Percentiles rank a stretch among this genome's conserved stretches.
phyloP scores from a whole-genome alignment of 805 yeast species.

The Blastobotrys americana region DNA sequence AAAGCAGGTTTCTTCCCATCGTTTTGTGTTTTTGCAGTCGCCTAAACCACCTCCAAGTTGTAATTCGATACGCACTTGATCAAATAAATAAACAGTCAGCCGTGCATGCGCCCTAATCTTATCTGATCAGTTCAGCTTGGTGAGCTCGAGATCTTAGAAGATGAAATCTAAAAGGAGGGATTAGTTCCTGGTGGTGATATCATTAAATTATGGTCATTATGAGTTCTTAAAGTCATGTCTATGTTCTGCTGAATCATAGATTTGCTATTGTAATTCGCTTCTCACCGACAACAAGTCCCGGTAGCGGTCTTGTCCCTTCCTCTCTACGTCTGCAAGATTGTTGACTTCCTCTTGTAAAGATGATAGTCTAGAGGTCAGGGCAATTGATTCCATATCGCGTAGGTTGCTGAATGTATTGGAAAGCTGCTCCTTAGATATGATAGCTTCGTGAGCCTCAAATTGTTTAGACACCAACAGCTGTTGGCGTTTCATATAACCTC shows the following conservation, averaged over 20 bases:
- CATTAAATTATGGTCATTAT: no score
- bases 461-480: slow-evolving; percentile 17
- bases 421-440: slow-evolving; percentile 10
- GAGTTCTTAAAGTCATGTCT: no score
- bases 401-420: slow-evolving; percentile 15
- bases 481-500: slow-evolving; percentile 33
- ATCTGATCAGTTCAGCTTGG: no score
- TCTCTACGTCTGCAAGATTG: slow-evolving; percentile 20
- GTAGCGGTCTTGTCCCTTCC: slow-evolving; percentile 21
- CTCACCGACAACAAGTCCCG: slow-evolving; percentile 17
- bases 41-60: no score
- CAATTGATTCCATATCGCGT: slow-evolving; percentile 18
- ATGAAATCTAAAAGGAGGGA: no score
- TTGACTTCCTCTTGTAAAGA: slow-evolving; percentile 24
- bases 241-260: no score
- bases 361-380: slow-evolving; percentile 15
- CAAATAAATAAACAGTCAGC: no score
- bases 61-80: no score
- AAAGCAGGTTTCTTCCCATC: slow-evolving; percentile 36
- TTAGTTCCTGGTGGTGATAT: no score
- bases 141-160: no score
- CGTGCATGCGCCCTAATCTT: no score
- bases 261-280: no score
- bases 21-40: not conserved
- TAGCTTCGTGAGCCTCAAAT: slow-evolving; percentile 15